A percentile compares a stretch with the other conserved stretches of the same genome.
These are phyloP conservation scores for Lolium multiflorum DNA, from an alignment of 176 grass and related monocot species.

Conservation along the genomic window DNA sequence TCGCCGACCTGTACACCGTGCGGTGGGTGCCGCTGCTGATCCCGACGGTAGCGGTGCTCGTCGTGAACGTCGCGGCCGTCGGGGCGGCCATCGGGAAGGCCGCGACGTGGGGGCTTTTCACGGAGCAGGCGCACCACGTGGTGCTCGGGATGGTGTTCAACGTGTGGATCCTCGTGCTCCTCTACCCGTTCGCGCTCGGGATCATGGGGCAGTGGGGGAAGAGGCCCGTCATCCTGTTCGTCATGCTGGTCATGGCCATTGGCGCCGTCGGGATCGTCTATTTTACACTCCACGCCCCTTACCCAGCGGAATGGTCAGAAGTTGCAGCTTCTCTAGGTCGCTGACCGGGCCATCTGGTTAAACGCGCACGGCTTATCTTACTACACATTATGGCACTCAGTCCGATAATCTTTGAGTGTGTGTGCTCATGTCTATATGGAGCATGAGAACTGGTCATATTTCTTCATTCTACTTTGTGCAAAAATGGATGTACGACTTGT, in stretches of 20 bases:
- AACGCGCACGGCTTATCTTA: not conserved
- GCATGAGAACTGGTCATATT: no score
- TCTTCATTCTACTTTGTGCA: no score
- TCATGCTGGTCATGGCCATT: conserved; percentile 29
- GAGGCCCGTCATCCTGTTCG: conserved; percentile 28
- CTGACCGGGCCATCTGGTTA: conserved; percentile 20
- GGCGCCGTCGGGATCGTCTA: conserved; percentile 10
- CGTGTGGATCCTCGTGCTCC: conserved; percentile 55
- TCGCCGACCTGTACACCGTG: conserved; percentile 50
- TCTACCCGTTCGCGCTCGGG: conserved; percentile 58
- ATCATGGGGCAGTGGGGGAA: conserved; percentile 56
- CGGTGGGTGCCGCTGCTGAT: conserved; percentile 50
- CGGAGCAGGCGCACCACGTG: conserved; percentile 33
- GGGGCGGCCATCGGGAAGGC: conserved; percentile 46
- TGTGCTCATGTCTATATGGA: not conserved
- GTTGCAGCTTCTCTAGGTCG: conserved; percentile 19
- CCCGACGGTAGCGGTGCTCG: conserved; percentile 34
- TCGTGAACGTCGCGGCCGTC: conserved; percentile 44
- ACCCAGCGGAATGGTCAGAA: conserved; percentile 24
- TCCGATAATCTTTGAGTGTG: conserved; percentile 16
- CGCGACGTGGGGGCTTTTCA: conserved; percentile 14
- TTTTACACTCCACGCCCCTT: not conserved
- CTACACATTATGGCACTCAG: not conserved
- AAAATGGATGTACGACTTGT: no score
- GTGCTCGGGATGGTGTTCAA: conserved; percentile 54